phyloP scores from a whole-genome alignment of 108 stramenopile genomes.

The Aurantiochytrium sp. region DNA sequence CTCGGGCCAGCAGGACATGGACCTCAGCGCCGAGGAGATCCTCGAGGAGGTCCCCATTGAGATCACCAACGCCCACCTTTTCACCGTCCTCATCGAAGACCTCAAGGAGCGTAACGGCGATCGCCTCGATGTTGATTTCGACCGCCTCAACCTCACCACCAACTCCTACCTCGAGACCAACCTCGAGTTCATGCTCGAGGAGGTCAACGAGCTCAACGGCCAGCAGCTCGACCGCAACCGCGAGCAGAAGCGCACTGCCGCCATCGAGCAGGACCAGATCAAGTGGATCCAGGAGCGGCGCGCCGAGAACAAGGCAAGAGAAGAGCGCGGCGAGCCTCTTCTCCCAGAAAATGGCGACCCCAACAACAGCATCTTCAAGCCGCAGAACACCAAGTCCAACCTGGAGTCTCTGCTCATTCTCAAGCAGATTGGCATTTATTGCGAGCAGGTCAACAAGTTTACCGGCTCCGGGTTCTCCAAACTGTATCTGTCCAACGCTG shows the following conservation, averaged over 20 bases:
- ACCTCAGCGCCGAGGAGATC: constrained; percentile 65
- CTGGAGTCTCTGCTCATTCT: constrained; percentile 83
- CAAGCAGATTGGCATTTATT: constrained; percentile 85
- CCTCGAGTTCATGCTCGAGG: constrained; percentile 82
- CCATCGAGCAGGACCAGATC: background rate
- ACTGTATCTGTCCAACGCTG: constrained; percentile 75
- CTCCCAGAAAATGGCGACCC: constrained; percentile 41
- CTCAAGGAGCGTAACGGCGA: constrained; percentile 66
- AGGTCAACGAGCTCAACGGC: constrained; percentile 87
- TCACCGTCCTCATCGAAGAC: constrained; percentile 74
- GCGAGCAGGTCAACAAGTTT: constrained; percentile 85
- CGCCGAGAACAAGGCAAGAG: constrained; percentile 42
- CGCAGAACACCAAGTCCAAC: background rate
- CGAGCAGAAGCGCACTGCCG: constrained; percentile 35
- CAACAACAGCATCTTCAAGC: constrained; percentile 32
- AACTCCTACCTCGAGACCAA: constrained; percentile 91
- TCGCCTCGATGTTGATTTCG: constrained; percentile 69
- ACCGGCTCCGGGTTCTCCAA: constrained; percentile 76
- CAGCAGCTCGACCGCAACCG: constrained; percentile 62
- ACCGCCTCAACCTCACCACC: constrained; percentile 65
- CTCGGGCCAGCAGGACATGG: background rate
- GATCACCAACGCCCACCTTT: constrained; percentile 77
- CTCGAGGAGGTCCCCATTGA: constrained; percentile 87
- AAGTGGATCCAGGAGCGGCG: constrained; percentile 46
- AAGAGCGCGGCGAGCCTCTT: constrained; percentile 40